Base-by-base conservation (phyloP, 176 grass and related monocot genomes). In the Bothriochloa decipiens region DNA sequence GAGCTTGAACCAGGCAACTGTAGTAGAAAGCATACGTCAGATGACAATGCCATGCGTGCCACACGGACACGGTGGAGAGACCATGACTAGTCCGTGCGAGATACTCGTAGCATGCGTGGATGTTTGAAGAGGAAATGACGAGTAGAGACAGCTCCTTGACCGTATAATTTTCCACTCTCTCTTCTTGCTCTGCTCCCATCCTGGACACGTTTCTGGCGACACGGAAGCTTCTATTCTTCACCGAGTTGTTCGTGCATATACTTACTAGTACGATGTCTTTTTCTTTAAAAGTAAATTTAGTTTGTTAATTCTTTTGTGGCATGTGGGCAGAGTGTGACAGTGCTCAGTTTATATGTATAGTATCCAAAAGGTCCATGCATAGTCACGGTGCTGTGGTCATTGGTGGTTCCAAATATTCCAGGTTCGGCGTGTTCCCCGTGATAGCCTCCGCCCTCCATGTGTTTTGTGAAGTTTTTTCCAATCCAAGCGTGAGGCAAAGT, bases 81-180 rank as follows among this genome's bases (percentile, higher is more conserved):
- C 78, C 78, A 27, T 46, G 43, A 80, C 62, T n/a, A n/a, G n/a
- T 50, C 62, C 39, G 16, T 67, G 70, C 12, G 41, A 47, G 62
- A 68, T 35, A n/a, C n/a, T n/a, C n/a, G n/a, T n/a, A 7, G 42
- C 11, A 0, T 11, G 66, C 77, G 22, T 53, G 47, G 29, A 64
- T 13, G 77, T 70, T 70, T 81, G 63, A 76, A 89, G 52, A 4
- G 53, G 41, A 18, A 86, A 82, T 86, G 83, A 81, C 88, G 88
- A 89, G 83, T 90, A 64, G 40, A 58, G 80, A 90, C 80, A 58
- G 81, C 42, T 75, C 62, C 82, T 85, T 36, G 88, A 86, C 63
- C 46, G 68, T 33, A 73, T 45, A 81, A 69, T 52, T 43, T 68
- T 81, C 78, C 52, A 14, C 1, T 12, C 41, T 46, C 37, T 80